A percentile compares a stretch with the other conserved stretches of the same genome.
Evolutionary conservation across 2,329 filamentous ascomycete genomes (phyloP).

Genomic region (Claviceps humidiphila): DNA sequence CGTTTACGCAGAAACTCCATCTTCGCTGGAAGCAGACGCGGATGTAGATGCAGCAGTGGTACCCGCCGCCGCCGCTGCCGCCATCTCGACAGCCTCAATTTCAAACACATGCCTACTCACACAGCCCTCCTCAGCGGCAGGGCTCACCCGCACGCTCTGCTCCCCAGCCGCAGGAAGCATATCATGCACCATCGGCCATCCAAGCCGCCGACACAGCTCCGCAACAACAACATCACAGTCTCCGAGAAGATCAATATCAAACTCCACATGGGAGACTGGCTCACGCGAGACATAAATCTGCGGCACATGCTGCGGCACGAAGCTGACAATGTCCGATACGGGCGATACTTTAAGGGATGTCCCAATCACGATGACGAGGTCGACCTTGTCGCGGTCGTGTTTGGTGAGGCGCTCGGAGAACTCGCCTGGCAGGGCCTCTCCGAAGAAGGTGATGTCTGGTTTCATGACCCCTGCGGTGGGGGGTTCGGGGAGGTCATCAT

Average conservation of each 20-base stretch:
- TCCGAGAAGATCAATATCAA: conserved; percentile 91
- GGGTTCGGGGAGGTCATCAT: conserved; percentile 46
- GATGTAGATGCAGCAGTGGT: neutral
- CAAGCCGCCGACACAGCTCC: conserved; percentile 69
- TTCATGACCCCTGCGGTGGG: conserved; percentile 73
- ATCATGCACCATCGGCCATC: conserved; percentile 68
- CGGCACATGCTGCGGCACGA: conserved; percentile 64
- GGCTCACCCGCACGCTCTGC: conserved; percentile 44
- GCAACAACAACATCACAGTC: conserved; percentile 85
- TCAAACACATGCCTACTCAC: conserved; percentile 24
- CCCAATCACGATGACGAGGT: conserved; percentile 90
- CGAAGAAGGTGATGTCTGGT: conserved; percentile 97
- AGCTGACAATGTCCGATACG: conserved; percentile 80
- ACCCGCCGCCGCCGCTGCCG: too few species aligned
- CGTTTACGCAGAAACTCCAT: too few species aligned
- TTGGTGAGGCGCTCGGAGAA: conserved; percentile 74
- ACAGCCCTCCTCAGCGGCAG: conserved; percentile 16
- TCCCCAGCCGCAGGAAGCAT: conserved; percentile 62
- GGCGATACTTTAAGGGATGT: conserved; percentile 93
- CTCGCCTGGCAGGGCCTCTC: conserved; percentile 71
- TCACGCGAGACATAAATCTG: conserved; percentile 84
- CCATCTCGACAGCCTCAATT: conserved; percentile 7
- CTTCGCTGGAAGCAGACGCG: neutral
- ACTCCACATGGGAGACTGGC: conserved; percentile 78
- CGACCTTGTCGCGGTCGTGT: conserved; percentile 65